A percentile compares a stretch with the other conserved stretches of the same genome.
Conservation (phyloP, 192 early-diverging fungal genomes). For the Coemansia sp. region DNA sequence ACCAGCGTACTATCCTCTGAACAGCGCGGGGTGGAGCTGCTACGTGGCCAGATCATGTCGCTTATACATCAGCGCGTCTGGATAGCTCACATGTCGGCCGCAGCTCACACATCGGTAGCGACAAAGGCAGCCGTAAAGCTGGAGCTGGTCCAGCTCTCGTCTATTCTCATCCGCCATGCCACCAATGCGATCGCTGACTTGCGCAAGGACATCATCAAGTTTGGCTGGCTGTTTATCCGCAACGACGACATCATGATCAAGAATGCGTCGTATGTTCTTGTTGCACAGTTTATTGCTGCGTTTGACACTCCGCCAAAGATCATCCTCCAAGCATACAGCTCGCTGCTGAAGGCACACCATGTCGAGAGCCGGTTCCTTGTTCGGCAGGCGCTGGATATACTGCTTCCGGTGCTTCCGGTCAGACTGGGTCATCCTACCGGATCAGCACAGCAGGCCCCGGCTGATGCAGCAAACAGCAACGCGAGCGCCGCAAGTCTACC, state of each 20-base stretch:
- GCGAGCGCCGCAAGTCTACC: slow-evolving; percentile 53
- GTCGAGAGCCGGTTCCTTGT: slow-evolving; percentile 84
- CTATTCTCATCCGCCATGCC: slow-evolving; percentile 78
- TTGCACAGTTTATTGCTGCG: slow-evolving; percentile 89
- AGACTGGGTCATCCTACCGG: slow-evolving; percentile 62
- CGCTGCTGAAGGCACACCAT: slow-evolving; percentile 86
- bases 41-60: slow-evolving; percentile 28
- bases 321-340: slow-evolving; percentile 83
- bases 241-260: slow-evolving; percentile 93
- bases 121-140: slow-evolving; percentile 65
- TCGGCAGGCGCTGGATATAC: slow-evolving; percentile 90
- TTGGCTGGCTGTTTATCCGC: slow-evolving; percentile 86
- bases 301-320: slow-evolving; percentile 91
- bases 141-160: slow-evolving; percentile 90
- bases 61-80: slow-evolving; percentile 49
- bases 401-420: slow-evolving; percentile 88
- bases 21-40: slow-evolving; percentile 40
- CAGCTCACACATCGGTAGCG: slow-evolving; percentile 13
- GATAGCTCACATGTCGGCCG: slow-evolving; percentile 40
- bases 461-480: slow-evolving; percentile 6
- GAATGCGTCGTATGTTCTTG: slow-evolving; percentile 91
- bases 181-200: slow-evolving; percentile 73
- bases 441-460: slow-evolving; percentile 10
- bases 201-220: slow-evolving; percentile 90
- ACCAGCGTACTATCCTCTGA: slow-evolving; percentile 19